A percentile compares a stretch with the other conserved stretches of the same genome.
Evolutionary conservation across 176 grass and related monocot species (phyloP).

Genomic region (Aegilops bicornis): DNA sequence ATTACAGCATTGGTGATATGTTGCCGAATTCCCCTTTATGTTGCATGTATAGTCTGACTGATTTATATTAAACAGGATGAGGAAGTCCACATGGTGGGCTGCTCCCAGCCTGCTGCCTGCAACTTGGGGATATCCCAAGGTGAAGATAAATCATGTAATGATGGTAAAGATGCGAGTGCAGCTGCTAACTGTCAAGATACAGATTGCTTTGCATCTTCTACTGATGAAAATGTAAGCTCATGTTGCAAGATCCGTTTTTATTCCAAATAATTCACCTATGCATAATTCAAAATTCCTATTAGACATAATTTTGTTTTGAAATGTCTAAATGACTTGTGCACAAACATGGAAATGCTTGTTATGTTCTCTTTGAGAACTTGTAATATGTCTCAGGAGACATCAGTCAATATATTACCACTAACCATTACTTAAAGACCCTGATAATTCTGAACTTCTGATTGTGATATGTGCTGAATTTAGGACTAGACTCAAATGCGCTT

Average conservation of each 20-base stretch:
- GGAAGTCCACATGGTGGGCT: conserved; percentile 32
- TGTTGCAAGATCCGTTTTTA: conserved; percentile 2
- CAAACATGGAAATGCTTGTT: neutral
- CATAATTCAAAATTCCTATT: neutral
- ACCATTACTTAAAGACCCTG: neutral
- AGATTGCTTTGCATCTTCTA: conserved; percentile 40
- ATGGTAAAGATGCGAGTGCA: conserved; percentile 28
- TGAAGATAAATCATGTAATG: conserved; percentile 41
- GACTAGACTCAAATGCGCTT: neutral
- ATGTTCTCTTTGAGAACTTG: neutral
- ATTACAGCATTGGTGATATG: neutral
- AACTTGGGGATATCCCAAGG: conserved; percentile 23
- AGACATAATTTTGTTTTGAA: conserved; percentile 12
- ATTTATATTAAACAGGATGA: conserved; percentile 63
- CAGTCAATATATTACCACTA: neutral
- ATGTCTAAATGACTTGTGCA: conserved; percentile 14
- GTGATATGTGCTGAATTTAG: conserved; percentile 3
- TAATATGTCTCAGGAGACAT: neutral
- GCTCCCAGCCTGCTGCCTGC: conserved; percentile 21
- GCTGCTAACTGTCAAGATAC: conserved; percentile 35
- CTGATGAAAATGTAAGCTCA: conserved; percentile 57
- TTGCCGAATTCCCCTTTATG: conserved; percentile 37
- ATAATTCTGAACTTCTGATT: neutral
- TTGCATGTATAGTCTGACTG: conserved; percentile 44
- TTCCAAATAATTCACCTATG: conserved; percentile 17